phyloP scores from a whole-genome alignment of 345 rosid genomes.

The Excoecaria cochinchinensis region DNA sequence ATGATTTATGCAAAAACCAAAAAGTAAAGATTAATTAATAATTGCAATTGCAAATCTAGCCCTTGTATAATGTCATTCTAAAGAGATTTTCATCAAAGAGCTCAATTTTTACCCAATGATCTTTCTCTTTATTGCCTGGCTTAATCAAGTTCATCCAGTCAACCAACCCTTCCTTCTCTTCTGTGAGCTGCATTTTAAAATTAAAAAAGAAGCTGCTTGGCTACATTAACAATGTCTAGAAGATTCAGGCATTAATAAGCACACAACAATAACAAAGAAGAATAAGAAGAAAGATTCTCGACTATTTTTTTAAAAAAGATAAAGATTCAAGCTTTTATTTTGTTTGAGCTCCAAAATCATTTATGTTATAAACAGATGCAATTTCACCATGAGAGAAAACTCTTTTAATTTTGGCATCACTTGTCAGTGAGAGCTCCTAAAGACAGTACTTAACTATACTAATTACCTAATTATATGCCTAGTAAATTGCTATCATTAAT shows the following conservation, averaged over 20 bases:
- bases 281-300: no score
- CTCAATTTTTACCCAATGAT: slow-evolving; percentile 65
- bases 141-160: slow-evolving; percentile 91
- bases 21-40: neutral
- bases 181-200: slow-evolving; percentile 58
- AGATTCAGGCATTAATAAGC: neutral
- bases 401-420: no score
- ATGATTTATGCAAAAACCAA: neutral
- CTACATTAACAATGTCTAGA: neutral
- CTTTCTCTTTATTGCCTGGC: slow-evolving; percentile 95
- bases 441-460: no score
- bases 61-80: neutral
- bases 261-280: neutral
- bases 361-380: no score
- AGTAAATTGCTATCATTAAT: no score
- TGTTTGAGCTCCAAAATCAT: no score
- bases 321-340: no score
- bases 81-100: no score
- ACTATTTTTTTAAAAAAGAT: no score
- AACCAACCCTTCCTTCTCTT: slow-evolving; percentile 71
- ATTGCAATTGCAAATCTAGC: neutral
- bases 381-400: no score
- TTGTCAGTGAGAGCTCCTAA: no score
- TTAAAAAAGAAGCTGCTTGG: neutral
- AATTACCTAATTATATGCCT: no score